Evolutionary conservation across 345 rosid species (phyloP).

Genomic region (Toxicodendron radicans): DNA sequence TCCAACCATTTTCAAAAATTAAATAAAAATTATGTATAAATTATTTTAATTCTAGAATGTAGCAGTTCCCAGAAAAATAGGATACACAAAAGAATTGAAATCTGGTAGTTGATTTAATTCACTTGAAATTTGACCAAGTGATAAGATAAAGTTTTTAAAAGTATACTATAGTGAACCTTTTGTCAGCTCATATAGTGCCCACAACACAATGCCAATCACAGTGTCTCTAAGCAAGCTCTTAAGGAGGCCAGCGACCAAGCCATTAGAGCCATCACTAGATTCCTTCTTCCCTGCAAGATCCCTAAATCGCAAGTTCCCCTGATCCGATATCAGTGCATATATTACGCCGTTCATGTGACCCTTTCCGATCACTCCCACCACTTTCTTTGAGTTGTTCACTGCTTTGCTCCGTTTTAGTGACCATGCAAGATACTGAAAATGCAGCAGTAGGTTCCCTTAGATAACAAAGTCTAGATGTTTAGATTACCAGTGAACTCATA

Average conservation of each 20-base stretch:
- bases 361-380: constrained; percentile 81
- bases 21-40: too few relatives aligned
- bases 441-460: constrained; percentile 7
- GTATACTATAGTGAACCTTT: constrained; percentile 17
- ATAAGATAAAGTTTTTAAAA: background rate
- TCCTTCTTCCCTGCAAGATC: constrained; percentile 64
- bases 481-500: too few relatives aligned
- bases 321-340: constrained; percentile 70
- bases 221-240: constrained; percentile 54
- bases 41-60: too few relatives aligned
- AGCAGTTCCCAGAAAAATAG: constrained; percentile 17
- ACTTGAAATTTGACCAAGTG: background rate
- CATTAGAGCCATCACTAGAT: constrained; percentile 19
- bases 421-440: constrained; percentile 81
- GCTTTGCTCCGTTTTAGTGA: constrained; percentile 90
- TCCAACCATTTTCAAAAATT: too few relatives aligned
- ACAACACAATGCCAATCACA: constrained; percentile 42
- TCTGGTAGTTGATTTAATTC: background rate
- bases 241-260: constrained; percentile 35
- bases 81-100: background rate
- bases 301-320: constrained; percentile 65
- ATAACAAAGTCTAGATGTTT: background rate
- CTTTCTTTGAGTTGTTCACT: constrained; percentile 66
- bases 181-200: constrained; percentile 51
- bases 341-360: constrained; percentile 91